Evolutionary conservation across 441 rosid species (phyloP).

Genomic region (Capsella rubella): DNA sequence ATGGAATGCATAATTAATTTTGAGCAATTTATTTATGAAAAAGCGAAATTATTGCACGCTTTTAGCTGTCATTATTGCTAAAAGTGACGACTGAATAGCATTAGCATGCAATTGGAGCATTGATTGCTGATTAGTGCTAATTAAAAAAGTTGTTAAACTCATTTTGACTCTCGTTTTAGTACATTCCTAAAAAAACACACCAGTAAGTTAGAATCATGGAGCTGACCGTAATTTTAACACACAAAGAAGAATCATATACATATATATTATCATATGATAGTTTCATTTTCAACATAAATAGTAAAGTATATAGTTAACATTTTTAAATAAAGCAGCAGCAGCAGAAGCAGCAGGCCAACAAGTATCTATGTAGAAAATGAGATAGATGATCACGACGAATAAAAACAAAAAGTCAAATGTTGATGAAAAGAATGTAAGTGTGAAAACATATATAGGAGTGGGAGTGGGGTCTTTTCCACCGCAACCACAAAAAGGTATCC

Average conservation of each 20-base stretch:
- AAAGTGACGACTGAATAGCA: slow-evolving; percentile 37
- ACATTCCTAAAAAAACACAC: too few relatives aligned
- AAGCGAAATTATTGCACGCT: slow-evolving; percentile 34
- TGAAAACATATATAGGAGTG: slow-evolving; percentile 29
- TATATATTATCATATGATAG: too few relatives aligned
- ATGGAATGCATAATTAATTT: neutral
- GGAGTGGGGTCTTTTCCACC: slow-evolving; percentile 41
- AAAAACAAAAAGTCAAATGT: slow-evolving; percentile 8
- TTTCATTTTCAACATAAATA: too few relatives aligned
- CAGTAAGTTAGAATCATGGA: neutral
- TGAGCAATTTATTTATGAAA: neutral
- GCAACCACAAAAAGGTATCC: slow-evolving; percentile 42
- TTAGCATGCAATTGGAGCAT: slow-evolving; percentile 44
- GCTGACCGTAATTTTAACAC: slow-evolving; percentile 16
- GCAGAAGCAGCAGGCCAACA: too few relatives aligned
- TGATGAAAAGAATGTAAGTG: slow-evolving; percentile 25
- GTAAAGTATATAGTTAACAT: too few relatives aligned
- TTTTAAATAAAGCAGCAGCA: too few relatives aligned
- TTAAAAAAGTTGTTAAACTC: slow-evolving; percentile 12
- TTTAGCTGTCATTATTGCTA: slow-evolving; percentile 33
- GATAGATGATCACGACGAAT: slow-evolving; percentile 1
- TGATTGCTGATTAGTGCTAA: slow-evolving; percentile 34
- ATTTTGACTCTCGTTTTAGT: neutral
- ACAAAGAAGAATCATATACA: too few relatives aligned
- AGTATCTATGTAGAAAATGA: too few relatives aligned